A percentile compares a stretch with the other conserved stretches of the same genome.
These are phyloP conservation scores for Venturiaceae sp. DNA, from an alignment of 2,329 filamentous ascomycete species.

Conservation along the genomic window DNA sequence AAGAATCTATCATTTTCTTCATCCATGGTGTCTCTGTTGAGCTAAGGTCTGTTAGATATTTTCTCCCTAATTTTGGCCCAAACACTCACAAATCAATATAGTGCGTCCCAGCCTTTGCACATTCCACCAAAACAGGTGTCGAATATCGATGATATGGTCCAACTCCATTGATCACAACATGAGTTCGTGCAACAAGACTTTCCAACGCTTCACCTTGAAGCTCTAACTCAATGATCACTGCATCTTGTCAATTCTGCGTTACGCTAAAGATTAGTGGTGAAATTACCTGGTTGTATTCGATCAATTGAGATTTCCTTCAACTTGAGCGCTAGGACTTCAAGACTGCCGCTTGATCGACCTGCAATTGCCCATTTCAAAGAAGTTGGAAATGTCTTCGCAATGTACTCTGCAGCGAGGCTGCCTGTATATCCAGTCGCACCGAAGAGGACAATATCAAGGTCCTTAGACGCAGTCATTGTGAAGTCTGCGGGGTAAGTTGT, in stretches of 20 bases:
- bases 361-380: constrained; percentile 81
- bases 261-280: too few species aligned
- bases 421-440: constrained; percentile 79
- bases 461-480: too few species aligned
- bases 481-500: too few species aligned
- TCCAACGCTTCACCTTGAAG: neutral
- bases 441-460: constrained; percentile 56
- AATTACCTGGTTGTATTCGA: constrained; percentile 57
- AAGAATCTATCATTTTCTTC: too few species aligned
- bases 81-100: constrained; percentile 46
- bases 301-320: constrained; percentile 59
- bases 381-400: constrained; percentile 52
- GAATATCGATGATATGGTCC: constrained; percentile 56
- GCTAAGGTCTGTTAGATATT: too few species aligned
- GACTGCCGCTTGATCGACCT: constrained; percentile 65
- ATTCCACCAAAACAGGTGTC: constrained; percentile 54
- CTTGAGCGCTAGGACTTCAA: constrained; percentile 57
- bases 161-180: constrained; percentile 51
- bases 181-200: constrained; percentile 39
- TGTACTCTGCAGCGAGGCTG: constrained; percentile 46
- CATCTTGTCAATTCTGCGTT: too few species aligned
- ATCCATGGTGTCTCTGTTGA: too few species aligned
- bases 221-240: too few species aligned
- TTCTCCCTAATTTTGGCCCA: too few species aligned
- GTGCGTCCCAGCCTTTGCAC: constrained; percentile 54